Percentiles rank a stretch among this genome's conserved stretches.
Conservation (phyloP, 768 basidiomycete species). For the Termitomyces sp. region DNA sequence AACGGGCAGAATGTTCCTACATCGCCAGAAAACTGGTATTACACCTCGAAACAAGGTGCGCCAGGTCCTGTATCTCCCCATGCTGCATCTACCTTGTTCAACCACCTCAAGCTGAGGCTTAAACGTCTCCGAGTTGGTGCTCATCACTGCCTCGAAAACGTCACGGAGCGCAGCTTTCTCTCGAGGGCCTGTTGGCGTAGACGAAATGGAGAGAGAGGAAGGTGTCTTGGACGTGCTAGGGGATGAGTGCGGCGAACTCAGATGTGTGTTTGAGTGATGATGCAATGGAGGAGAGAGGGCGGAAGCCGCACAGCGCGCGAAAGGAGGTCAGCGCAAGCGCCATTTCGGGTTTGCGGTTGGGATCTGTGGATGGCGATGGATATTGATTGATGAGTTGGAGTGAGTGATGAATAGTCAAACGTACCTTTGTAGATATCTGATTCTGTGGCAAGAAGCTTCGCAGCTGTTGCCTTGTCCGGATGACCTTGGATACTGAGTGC, state of each 20-base stretch:
- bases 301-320: conserved; percentile 89
- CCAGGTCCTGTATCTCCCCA: conserved; percentile 42
- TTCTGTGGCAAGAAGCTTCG: conserved; percentile 59
- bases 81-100: conserved; percentile 48
- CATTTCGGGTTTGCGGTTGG: conserved; percentile 99
- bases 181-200: conserved; percentile 38
- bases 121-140: conserved; percentile 51
- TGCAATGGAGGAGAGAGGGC: conserved; percentile 73
- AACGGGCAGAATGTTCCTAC: conserved; percentile 67
- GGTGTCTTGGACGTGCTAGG: conserved; percentile 43
- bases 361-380: conserved; percentile 45
- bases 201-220: conserved; percentile 50
- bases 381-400: conserved; percentile 8
- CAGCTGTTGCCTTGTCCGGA: conserved; percentile 82
- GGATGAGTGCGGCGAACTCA: conserved; percentile 75
- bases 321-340: conserved; percentile 94
- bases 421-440: conserved; percentile 91
- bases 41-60: conserved; percentile 60
- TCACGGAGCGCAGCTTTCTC: conserved; percentile 66
- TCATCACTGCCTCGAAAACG: conserved; percentile 85
- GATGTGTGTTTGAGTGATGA: conserved; percentile 63
- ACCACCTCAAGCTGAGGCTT: conserved; percentile 59
- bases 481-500: conserved; percentile 91
- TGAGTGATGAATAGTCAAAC: conserved; percentile 14
- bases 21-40: conserved; percentile 84